A percentile compares a stretch with the other conserved stretches of the same genome.
phyloP scores from a whole-genome alignment of 2,329 filamentous ascomycete species.

The Endoconidiophora polonica region DNA sequence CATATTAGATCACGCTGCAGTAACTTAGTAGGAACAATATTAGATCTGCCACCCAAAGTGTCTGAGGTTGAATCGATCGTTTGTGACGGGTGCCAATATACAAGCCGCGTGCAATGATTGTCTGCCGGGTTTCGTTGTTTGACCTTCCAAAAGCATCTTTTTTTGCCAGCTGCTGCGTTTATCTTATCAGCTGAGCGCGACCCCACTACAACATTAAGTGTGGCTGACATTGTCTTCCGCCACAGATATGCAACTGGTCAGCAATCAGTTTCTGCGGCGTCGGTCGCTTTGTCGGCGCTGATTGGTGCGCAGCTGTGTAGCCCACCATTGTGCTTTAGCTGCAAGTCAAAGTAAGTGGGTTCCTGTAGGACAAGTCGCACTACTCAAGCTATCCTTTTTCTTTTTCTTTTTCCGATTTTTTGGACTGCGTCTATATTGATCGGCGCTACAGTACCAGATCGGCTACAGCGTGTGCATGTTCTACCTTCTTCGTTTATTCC shows the following conservation, averaged over 20 bases:
- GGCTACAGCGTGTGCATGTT: background rate
- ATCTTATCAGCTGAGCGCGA: slow-evolving; percentile 5
- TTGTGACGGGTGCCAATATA: background rate
- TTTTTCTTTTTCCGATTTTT: background rate
- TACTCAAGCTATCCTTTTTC: background rate
- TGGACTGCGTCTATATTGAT: no score
- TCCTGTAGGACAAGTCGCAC: no score
- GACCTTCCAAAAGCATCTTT: slow-evolving; percentile 1
- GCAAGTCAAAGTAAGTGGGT: no score
- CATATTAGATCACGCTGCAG: slow-evolving; percentile 32
- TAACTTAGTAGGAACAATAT: background rate
- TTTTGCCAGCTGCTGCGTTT: background rate
- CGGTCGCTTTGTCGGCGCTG: no score
- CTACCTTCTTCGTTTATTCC: background rate
- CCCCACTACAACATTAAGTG: background rate
- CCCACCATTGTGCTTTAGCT: no score
- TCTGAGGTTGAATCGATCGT: background rate
- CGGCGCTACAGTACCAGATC: background rate
- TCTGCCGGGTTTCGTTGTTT: background rate
- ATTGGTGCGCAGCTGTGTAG: no score
- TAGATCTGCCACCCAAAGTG: background rate
- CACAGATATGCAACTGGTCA: no score
- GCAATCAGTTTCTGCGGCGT: no score
- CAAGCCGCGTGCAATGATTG: slow-evolving; percentile 1
- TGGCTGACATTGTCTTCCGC: background rate